phyloP scores from a whole-genome alignment of 1,139 yeast genomes.

The Yamadazyma mexicana region DNA sequence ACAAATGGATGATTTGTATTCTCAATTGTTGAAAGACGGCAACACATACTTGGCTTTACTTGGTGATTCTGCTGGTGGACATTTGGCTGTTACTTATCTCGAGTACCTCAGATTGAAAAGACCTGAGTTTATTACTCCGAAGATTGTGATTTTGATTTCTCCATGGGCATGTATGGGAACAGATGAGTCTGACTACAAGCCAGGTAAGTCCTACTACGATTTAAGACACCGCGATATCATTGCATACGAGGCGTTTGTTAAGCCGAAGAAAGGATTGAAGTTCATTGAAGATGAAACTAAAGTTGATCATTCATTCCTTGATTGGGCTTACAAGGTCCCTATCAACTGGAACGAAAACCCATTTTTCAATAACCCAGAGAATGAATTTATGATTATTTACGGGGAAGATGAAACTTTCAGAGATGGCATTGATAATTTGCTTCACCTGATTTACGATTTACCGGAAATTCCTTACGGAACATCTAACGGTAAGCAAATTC shows the following conservation, averaged over 20 bases:
- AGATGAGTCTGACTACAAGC: slow-evolving; percentile 11
- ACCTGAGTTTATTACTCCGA: slow-evolving; percentile 26
- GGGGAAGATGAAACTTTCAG: slow-evolving; percentile 49
- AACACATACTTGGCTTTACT: slow-evolving; percentile 31
- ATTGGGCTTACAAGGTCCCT: slow-evolving; percentile 17
- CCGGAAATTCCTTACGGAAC: slow-evolving; percentile 21
- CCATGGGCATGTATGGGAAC: slow-evolving; percentile 36
- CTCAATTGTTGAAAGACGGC: slow-evolving; percentile 29
- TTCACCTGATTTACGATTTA: slow-evolving; percentile 29
- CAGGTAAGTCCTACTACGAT: slow-evolving; percentile 38
- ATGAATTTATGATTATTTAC: slow-evolving; percentile 29
- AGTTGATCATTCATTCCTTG: slow-evolving; percentile 13
- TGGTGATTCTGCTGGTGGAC: slow-evolving; percentile 49
- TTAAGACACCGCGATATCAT: slow-evolving; percentile 35
- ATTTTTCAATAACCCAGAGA: slow-evolving; percentile 25
- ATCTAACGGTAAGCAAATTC: slow-evolving; percentile 23
- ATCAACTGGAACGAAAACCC: slow-evolving; percentile 38
- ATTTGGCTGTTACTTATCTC: slow-evolving; percentile 29
- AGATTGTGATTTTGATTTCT: slow-evolving; percentile 31
- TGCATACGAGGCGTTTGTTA: slow-evolving; percentile 12
- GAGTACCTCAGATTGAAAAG: slow-evolving; percentile 24
- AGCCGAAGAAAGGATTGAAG: slow-evolving; percentile 5
- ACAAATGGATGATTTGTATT: slow-evolving; percentile 34
- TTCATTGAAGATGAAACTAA: slow-evolving; percentile 9
- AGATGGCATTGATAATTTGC: slow-evolving; percentile 20